Conservation (phyloP, 345 rosid genomes). For the Rhizophora apiculata region DNA sequence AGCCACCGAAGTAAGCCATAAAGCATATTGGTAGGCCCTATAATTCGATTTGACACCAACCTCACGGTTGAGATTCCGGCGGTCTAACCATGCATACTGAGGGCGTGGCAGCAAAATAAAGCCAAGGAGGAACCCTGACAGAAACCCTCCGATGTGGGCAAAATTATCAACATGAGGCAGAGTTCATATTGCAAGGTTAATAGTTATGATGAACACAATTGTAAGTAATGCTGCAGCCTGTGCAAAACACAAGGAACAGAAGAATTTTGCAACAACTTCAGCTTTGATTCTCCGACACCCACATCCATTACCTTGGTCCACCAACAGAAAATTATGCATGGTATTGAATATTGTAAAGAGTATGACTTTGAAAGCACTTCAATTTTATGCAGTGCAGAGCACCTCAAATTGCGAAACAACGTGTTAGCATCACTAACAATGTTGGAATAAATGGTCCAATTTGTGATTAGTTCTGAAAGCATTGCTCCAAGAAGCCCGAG, state of each 20-base stretch:
- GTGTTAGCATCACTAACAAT: slow-evolving; percentile 13
- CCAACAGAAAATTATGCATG: not conserved
- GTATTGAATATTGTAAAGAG: not conserved
- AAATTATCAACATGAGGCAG: slow-evolving; percentile 31
- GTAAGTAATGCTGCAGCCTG: slow-evolving; percentile 27
- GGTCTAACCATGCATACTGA: slow-evolving; percentile 14
- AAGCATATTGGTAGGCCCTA: slow-evolving; percentile 20
- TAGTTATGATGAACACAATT: slow-evolving; percentile 21
- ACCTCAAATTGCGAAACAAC: not conserved
- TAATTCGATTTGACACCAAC: slow-evolving; percentile 19
- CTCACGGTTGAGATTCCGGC: slow-evolving; percentile 6
- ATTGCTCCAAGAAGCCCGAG: slow-evolving; percentile 30
- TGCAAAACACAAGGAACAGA: not conserved
- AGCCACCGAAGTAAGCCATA: slow-evolving; percentile 16
- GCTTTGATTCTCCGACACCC: too few species aligned
- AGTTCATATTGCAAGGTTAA: slow-evolving; percentile 27
- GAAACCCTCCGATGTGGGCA: slow-evolving; percentile 28
- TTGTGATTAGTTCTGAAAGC: slow-evolving; percentile 30
- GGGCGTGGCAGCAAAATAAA: slow-evolving; percentile 24
- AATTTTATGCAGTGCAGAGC: too few species aligned
- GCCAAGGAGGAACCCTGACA: slow-evolving; percentile 27
- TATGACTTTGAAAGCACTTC: too few species aligned
- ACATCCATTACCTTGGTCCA: not conserved
- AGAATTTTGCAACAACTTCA: too few species aligned
- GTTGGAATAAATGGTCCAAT: slow-evolving; percentile 27